Evolutionary conservation across 2,329 filamentous ascomycete genomes (phyloP), one percentile per base, ranked within the genome.

Genomic region (Claviceps africana): DNA sequence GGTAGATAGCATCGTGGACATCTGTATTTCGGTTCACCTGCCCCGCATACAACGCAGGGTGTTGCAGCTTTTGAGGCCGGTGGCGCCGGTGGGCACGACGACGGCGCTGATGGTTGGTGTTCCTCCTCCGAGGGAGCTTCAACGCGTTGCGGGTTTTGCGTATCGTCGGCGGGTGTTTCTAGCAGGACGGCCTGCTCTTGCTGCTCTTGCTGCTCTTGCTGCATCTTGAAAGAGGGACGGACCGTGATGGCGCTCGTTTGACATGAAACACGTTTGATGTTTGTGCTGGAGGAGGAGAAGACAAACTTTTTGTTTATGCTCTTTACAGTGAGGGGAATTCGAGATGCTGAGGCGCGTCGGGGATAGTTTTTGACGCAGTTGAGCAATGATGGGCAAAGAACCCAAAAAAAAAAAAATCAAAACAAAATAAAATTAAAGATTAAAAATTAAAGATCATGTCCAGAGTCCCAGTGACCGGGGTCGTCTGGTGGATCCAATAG

Each of bases 11-110:
- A 84, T 30, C 72, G 71, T n/a, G 77, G 70, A 56, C 81, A 84
- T 59, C 81, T 83, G 65, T 84, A 84, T 62, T 80, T 83, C 31
- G 70, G 71, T 21, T 72, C 67, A 4, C 70, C 70, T 35, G 64
- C 60, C 30, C 73, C 62, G 62, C 81, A 84, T 33, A 81, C 68
- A 5, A 72, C 72, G 58, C 81, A 83, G 2, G 63, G 56, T 19
- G 59, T 58, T 43, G 58, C 48, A 11, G 43, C 48, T 48, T 54
- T 54, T 19, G 53, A 9, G 9, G 42, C 15, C 15, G 25, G n/a
- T 11, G 19, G 21, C 25, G 42, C n/a, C 13, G 51, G 4, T 21
- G 46, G n/a, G n/a, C 42, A 8, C 37, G 30, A 19, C 17, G 22
- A 11, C 21, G 39, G 15, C 2, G 15, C 5, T 17, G 30, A 10